phyloP scores from a whole-genome alignment of 2,329 filamentous ascomycete genomes.

The Colletotrichum ledebouriae region DNA sequence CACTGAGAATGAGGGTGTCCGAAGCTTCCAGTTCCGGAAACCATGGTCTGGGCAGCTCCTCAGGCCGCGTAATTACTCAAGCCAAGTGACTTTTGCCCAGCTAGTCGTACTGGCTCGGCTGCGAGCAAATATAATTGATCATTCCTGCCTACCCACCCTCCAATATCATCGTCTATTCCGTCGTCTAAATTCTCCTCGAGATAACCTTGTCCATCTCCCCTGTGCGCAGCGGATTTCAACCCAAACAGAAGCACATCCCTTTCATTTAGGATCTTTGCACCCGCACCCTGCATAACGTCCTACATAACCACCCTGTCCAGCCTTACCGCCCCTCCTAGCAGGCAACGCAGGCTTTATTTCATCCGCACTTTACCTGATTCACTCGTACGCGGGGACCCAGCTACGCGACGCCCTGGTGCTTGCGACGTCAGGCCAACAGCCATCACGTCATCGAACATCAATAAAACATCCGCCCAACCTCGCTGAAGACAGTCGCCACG shows the following conservation, averaged over 20 bases:
- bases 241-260: background rate
- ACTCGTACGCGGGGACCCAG: constrained; percentile 2
- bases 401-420: too few relatives aligned
- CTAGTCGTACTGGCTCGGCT: constrained; percentile 26
- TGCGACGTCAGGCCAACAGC: constrained; percentile 21
- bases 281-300: constrained; percentile 7
- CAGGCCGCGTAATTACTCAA: constrained; percentile 38
- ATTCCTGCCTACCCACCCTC: constrained; percentile 5
- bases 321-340: constrained; percentile 1
- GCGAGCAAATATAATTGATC: constrained; percentile 36
- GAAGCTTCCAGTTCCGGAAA: constrained; percentile 20
- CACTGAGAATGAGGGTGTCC: background rate
- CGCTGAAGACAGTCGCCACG: constrained; percentile 3
- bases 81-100: constrained; percentile 40
- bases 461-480: background rate
- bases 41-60: constrained; percentile 23
- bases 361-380: constrained; percentile 18
- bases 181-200: constrained; percentile 14
- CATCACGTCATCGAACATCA: constrained; percentile 29
- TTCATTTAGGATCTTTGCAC: background rate
- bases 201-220: constrained; percentile 5
- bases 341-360: constrained; percentile 13
- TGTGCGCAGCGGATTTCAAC: background rate
- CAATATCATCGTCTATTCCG: background rate
- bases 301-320: background rate